Evolutionary conservation across 2,329 filamentous ascomycete species (phyloP).

Genomic region (Xylogone sp.): DNA sequence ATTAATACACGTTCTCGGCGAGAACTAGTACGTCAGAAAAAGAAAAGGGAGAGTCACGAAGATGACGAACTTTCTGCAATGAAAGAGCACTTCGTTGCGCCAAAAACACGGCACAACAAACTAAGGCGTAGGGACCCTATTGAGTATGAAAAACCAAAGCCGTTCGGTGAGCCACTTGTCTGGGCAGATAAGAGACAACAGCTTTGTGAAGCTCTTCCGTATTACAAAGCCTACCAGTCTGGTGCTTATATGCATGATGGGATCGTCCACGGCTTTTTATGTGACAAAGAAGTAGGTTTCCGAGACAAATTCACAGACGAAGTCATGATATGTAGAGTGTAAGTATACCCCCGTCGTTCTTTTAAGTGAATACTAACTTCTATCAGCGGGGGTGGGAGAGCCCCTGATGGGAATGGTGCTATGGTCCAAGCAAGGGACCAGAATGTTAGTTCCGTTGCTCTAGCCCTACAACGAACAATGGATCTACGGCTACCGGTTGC

Average conservation of each 20-base stretch:
- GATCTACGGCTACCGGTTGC: slow-evolving; percentile 46
- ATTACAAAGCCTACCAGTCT: slow-evolving; percentile 58
- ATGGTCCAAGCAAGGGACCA: slow-evolving; percentile 45
- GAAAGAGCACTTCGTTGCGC: neutral
- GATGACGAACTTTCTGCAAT: neutral
- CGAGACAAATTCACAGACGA: slow-evolving; percentile 58
- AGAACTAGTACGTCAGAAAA: neutral
- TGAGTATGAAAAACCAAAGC: slow-evolving; percentile 14
- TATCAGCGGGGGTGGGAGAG: slow-evolving; percentile 49
- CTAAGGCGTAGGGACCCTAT: neutral
- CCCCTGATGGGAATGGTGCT: slow-evolving; percentile 39
- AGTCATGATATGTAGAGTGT: slow-evolving; percentile 61
- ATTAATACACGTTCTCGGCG: neutral
- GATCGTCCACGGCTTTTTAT: slow-evolving; percentile 52
- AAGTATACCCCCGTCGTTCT: slow-evolving; percentile 27
- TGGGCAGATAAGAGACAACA: slow-evolving; percentile 56
- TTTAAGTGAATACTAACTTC: neutral
- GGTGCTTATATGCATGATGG: slow-evolving; percentile 49
- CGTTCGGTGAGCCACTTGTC: slow-evolving; percentile 38
- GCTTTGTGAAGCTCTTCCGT: slow-evolving; percentile 60
- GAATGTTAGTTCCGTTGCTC: slow-evolving; percentile 30
- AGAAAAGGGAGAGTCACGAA: neutral
- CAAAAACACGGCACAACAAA: neutral
- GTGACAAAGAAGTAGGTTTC: slow-evolving; percentile 49
- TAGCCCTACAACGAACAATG: slow-evolving; percentile 43